Evolutionary conservation across 2,329 filamentous ascomycete species (phyloP), one percentile per base, ranked within the genome.

Genomic region (Penicillium sp.): DNA sequence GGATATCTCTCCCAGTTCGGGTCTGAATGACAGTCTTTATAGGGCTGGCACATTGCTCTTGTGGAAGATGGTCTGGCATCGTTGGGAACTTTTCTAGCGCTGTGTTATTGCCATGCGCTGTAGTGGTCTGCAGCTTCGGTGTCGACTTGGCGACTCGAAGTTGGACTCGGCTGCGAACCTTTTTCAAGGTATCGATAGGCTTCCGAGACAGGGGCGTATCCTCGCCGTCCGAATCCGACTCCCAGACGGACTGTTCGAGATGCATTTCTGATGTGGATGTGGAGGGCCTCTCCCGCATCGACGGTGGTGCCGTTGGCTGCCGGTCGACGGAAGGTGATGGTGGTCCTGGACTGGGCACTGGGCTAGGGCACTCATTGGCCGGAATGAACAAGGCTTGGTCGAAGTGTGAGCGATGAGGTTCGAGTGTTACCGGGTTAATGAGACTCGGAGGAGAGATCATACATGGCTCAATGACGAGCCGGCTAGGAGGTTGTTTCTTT

Each of bases 361-460:
- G 75, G 50, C 74, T 78, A 6, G 75, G 70, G 41, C 67, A 71
- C 26, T 76, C 73, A 64, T 78, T 76, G 50, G 75, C 71, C 11
- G 76, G 73, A 30, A 78, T 78, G 56, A 78, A 78, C n/a, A 78
- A 64, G 23, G 76, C 73, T 62, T 76, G 73, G 38, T 78, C 76
- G 38, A 78, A 78, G 45, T 76, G 75, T 3, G 75, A 73, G 13
- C 70, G 69, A 58, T 78, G 76, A 7, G 76, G 76, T 57, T 78
- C 76, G 67, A 75, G 70, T 1, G 76, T 78, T 2, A 78, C 73
- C 0, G 75, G 76, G 56, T 78, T 76, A 60, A 77, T 74, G 45
- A 76, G 66, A 54, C 70, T 70, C 4, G 76, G 76, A 23, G 76
- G 72, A 4, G 76, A 78, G 51, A 78, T 78, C 73, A 76, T 76